Evolutionary conservation across 2,329 filamentous ascomycete species (phyloP).

Genomic region (Colletotrichum lini): DNA sequence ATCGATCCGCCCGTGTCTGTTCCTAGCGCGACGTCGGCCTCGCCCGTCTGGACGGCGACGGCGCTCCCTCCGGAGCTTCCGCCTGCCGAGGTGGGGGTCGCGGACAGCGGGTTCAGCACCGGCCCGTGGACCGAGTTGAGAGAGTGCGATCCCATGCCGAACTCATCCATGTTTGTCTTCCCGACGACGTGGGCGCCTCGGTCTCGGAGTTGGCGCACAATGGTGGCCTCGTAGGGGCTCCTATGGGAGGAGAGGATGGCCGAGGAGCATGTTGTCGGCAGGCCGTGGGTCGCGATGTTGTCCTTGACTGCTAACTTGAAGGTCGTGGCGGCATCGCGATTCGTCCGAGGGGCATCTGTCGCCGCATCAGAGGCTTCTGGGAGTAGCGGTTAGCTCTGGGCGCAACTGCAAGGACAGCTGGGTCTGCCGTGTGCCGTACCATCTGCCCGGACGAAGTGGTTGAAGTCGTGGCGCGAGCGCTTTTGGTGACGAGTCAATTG

Average conservation of each 20-base stretch:
- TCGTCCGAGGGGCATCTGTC: neutral
- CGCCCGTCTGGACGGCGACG: constrained; percentile 79
- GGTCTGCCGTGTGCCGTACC: neutral
- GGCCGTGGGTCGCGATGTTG: constrained; percentile 77
- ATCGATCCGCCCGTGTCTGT: constrained; percentile 96
- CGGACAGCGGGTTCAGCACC: constrained; percentile 67
- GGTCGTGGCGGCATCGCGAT: neutral
- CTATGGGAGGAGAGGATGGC: constrained; percentile 77
- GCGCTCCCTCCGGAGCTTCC: constrained; percentile 97
- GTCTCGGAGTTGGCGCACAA: constrained; percentile 77
- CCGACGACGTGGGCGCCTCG: constrained; percentile 76
- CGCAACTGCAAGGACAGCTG: neutral
- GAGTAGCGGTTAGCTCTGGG: neutral
- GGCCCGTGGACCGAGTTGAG: constrained; percentile 77
- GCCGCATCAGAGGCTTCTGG: constrained; percentile 11
- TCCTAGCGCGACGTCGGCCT: constrained; percentile 78
- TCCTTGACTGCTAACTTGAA: constrained; percentile 79
- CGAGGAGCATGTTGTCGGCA: constrained; percentile 89
- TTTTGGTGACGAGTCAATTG: neutral
- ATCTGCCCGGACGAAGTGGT: constrained; percentile 41
- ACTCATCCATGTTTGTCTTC: constrained; percentile 96
- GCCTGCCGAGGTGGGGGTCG: constrained; percentile 75
- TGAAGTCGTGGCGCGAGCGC: constrained; percentile 28
- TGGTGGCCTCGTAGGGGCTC: constrained; percentile 87
- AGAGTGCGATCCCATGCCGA: constrained; percentile 94